Conservation (phyloP, 2,329 filamentous ascomycete genomes). For the Talaromyces islandicus region DNA sequence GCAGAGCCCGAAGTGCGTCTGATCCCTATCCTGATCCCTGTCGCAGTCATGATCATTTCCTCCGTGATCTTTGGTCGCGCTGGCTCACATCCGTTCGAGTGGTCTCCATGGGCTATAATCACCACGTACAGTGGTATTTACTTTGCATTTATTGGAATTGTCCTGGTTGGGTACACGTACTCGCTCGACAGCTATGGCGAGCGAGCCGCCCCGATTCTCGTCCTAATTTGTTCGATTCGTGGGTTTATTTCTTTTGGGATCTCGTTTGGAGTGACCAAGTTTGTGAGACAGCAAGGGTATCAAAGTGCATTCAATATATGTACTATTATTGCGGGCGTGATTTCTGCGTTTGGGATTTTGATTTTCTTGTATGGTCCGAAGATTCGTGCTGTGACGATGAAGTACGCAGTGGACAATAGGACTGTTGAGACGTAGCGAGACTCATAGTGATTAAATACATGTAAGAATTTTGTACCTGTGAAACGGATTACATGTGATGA, state of each 20-base stretch:
- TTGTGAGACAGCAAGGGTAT: neutral
- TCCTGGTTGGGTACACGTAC: neutral
- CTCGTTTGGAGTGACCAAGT: neutral
- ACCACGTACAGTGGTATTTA: neutral
- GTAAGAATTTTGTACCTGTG: neutral
- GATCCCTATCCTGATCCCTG: neutral
- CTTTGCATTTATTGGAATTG: neutral
- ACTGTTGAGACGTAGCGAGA: neutral
- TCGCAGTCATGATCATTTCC: neutral
- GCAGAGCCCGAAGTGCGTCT: neutral
- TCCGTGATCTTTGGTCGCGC: neutral
- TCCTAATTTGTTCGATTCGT: neutral
- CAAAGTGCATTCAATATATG: neutral
- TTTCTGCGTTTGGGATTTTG: neutral
- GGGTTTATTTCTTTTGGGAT: neutral
- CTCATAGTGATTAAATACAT: neutral
- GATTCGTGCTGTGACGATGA: neutral
- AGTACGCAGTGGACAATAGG: neutral
- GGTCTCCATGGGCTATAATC: neutral
- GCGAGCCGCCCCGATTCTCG: neutral
- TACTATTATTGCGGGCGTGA: neutral
- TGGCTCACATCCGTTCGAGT: neutral
- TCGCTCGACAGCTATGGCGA: neutral
- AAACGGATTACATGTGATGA: too few relatives aligned
- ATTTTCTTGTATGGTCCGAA: neutral